Base-by-base conservation (phyloP, 1,284 basidiomycete genomes). In the Ustilago loliicola region DNA sequence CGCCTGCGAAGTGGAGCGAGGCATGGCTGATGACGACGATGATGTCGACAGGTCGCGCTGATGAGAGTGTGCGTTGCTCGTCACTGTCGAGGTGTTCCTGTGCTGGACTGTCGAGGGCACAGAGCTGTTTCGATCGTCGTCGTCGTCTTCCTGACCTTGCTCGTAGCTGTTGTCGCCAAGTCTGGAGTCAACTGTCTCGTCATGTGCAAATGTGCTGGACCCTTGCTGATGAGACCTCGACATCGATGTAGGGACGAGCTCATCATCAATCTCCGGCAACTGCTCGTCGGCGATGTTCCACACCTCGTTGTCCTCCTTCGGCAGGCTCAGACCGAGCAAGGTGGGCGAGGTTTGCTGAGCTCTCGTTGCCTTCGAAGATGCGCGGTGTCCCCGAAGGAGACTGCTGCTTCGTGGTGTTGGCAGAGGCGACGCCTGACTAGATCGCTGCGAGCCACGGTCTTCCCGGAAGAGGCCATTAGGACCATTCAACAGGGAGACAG, bases 201-300 rank as follows among this genome's bases (percentile, higher is more conserved):
- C 47, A 0, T 50, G 32, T 25, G 53, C 38, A 29, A 56, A 48
- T 27, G 25, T 30, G 17, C 19, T 32, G 2, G 50, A 23, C 11
- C 11, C 56, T 21, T 36, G 65, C n/a, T 56, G 56, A 25, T 34
- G 50, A 34, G 45, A 47, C 17, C 17, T 52, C n/a, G 17, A 19
- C 2, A 15, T 19, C 19, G 53, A 17, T 2, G 38, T 15, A 45
- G 61, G 57, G 13, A 53, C 25, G 32, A 68, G 50, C 62, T 75
- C 72, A 11, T 75, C 63, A 4, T 61, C 67, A n/a, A 72, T 63
- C 50, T 76, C 73, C 5, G 65, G 63, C 74, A 75, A 29, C 50
- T 71, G 59, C 64, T 80, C 76, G 40, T 80, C 76, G 2, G 69
- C 75, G n/a, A 80, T 65, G 48, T 56, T 72, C 76, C 79, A 80